These are phyloP conservation scores for Hypoxylon cercidicola DNA, from an alignment of 495 filamentous ascomycete genomes.

Conservation along the genomic window DNA sequence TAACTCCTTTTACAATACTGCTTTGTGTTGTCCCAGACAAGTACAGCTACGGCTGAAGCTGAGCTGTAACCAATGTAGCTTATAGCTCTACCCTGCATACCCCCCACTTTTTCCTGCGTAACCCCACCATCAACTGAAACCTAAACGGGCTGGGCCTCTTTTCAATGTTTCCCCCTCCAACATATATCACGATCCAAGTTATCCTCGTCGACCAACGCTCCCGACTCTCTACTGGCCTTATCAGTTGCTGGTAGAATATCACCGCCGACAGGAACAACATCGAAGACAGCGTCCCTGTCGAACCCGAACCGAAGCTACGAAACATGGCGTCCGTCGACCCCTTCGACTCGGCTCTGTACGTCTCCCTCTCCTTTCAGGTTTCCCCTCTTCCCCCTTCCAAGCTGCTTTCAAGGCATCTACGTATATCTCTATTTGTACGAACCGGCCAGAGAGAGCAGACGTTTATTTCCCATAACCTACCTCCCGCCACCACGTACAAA, in stretches of 20 bases:
- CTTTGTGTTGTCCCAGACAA: no score
- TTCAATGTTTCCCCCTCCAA: conserved; percentile 40
- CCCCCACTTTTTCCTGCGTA: neutral
- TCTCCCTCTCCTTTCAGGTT: conserved; percentile 37
- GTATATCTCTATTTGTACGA: no score
- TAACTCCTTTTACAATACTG: no score
- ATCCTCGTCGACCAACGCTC: conserved; percentile 12
- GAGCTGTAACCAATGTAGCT: neutral
- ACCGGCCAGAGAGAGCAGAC: no score
- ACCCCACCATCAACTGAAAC: conserved; percentile 5
- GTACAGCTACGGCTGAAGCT: no score
- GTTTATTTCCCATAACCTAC: no score
- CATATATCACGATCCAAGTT: conserved; percentile 23
- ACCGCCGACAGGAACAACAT: neutral
- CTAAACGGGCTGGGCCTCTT: neutral
- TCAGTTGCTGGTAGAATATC: conserved; percentile 21
- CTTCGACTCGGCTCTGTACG: conserved; percentile 86
- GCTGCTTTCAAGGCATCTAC: conserved; percentile 5
- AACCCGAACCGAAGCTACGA: conserved; percentile 21
- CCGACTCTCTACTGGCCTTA: conserved; percentile 13
- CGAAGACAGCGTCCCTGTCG: neutral
- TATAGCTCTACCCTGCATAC: neutral
- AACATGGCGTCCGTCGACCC: conserved; percentile 64
- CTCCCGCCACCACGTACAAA: neutral
- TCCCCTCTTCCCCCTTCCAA: conserved; percentile 7